Evolutionary conservation across 2,329 filamentous ascomycete genomes (phyloP).

Genomic region (Pseudomassariella vexata): DNA sequence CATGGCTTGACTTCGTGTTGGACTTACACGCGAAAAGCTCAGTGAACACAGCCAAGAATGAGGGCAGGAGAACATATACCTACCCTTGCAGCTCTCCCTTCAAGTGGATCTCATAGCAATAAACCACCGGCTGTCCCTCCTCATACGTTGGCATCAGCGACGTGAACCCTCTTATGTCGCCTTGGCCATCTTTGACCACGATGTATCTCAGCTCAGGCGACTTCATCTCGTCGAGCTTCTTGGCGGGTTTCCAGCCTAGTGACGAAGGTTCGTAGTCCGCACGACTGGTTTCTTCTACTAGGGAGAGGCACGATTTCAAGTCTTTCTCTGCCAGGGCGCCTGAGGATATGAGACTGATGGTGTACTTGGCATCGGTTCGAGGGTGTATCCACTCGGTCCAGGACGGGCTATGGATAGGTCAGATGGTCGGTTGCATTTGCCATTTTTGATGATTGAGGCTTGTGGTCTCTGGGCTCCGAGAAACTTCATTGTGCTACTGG

Average conservation of each 20-base stretch:
- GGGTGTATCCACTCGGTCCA: conserved; percentile 47
- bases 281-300: conserved; percentile 59
- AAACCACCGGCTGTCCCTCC: conserved; percentile 59
- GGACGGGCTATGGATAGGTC: not conserved
- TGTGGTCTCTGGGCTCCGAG: no score
- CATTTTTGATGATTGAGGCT: not conserved
- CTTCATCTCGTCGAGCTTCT: conserved; percentile 64
- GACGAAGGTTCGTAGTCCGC: conserved; percentile 58
- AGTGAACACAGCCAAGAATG: conserved; percentile 1
- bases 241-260: conserved; percentile 54
- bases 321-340: conserved; percentile 34
- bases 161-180: conserved; percentile 45
- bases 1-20: no score
- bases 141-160: conserved; percentile 71
- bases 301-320: conserved; percentile 44
- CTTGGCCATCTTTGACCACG: conserved; percentile 40
- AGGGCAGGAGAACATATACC: no score
- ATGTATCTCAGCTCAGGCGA: conserved; percentile 64
- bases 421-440: not conserved
- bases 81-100: conserved; percentile 48
- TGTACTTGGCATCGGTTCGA: conserved; percentile 31
- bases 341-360: conserved; percentile 36
- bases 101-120: conserved; percentile 77
- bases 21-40: no score
- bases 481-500: no score